A percentile compares a stretch with the other conserved stretches of the same genome.
Conservation (phyloP, 75 land plant species). For the Larix kaempferi region DNA sequence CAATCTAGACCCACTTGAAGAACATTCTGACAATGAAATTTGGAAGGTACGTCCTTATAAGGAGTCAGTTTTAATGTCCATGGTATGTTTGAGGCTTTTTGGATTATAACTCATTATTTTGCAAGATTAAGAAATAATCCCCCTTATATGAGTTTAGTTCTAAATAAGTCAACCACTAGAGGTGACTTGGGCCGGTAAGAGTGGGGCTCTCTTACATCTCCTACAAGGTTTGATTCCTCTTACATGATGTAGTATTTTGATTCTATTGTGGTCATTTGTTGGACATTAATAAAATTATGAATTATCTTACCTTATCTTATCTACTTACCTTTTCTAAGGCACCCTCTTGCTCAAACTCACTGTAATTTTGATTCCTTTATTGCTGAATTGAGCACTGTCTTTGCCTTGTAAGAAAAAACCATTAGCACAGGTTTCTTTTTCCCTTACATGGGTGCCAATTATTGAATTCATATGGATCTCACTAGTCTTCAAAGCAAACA, state of each 20-base stretch:
- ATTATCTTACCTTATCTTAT: too few relatives aligned
- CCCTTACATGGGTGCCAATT: too few relatives aligned
- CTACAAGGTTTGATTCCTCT: neutral
- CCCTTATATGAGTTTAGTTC: neutral
- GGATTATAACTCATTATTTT: neutral
- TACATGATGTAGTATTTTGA: neutral
- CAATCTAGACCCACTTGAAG: slow-evolving; percentile 57
- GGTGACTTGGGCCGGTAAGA: neutral
- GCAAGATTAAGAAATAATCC: neutral
- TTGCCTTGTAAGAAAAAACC: too few relatives aligned
- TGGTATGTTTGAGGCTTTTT: neutral
- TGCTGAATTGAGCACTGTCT: too few relatives aligned
- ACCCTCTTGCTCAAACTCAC: too few relatives aligned
- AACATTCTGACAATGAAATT: slow-evolving; percentile 49
- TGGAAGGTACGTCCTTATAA: slow-evolving; percentile 41
- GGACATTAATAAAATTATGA: too few relatives aligned
- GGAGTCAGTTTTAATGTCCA: neutral
- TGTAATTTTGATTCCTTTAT: too few relatives aligned
- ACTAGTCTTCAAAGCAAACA: too few relatives aligned
- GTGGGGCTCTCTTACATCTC: neutral
- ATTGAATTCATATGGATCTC: too few relatives aligned
- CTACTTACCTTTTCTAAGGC: too few relatives aligned
- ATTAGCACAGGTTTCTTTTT: too few relatives aligned
- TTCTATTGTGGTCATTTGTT: too few relatives aligned
- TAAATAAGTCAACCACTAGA: neutral